Percentiles rank a stretch among this genome's conserved stretches.
phyloP scores from a whole-genome alignment of 208 protist species.

The Trypanosomatidae sp. region DNA sequence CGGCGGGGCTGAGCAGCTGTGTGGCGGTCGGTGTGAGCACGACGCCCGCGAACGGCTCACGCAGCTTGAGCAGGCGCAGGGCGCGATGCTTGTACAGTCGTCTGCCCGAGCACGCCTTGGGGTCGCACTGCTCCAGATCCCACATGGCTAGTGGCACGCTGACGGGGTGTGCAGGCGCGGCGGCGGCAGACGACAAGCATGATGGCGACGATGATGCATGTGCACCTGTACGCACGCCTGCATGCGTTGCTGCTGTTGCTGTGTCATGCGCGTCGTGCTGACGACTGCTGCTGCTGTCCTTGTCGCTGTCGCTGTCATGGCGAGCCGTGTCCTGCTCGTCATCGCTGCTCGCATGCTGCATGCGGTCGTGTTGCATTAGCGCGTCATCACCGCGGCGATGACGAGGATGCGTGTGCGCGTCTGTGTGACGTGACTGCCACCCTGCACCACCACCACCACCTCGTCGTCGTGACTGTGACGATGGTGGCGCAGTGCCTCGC shows the following conservation, averaged over 20 bases:
- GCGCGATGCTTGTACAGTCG: constrained; percentile 90
- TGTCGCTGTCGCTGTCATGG: constrained; percentile 1
- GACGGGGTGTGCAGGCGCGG: constrained; percentile 33
- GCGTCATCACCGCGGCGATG: too few species aligned
- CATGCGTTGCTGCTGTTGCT: too few species aligned
- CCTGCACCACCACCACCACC: too few species aligned
- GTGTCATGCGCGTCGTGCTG: background rate
- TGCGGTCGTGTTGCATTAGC: too few species aligned
- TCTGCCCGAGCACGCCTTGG: constrained; percentile 95
- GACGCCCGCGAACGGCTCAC: constrained; percentile 88
- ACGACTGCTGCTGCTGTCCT: constrained; percentile 9
- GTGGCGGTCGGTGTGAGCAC: constrained; percentile 92
- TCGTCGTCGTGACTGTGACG: too few species aligned
- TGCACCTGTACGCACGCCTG: too few species aligned
- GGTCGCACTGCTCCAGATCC: constrained; percentile 98
- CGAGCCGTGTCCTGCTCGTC: constrained; percentile 5
- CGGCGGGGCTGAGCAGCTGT: constrained; percentile 88
- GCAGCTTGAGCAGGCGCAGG: constrained; percentile 78
- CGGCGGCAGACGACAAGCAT: too few species aligned
- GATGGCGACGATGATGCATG: too few species aligned
- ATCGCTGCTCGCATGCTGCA: constrained; percentile 20
- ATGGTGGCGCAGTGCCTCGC: too few species aligned
- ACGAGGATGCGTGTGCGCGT: too few species aligned
- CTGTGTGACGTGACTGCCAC: too few species aligned
- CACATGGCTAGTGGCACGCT: constrained; percentile 93